Percentiles rank a stretch among this genome's conserved stretches.
Conservation (phyloP, 371 early-diverging fungal genomes). For the Rhizopus microsporus region DNA sequence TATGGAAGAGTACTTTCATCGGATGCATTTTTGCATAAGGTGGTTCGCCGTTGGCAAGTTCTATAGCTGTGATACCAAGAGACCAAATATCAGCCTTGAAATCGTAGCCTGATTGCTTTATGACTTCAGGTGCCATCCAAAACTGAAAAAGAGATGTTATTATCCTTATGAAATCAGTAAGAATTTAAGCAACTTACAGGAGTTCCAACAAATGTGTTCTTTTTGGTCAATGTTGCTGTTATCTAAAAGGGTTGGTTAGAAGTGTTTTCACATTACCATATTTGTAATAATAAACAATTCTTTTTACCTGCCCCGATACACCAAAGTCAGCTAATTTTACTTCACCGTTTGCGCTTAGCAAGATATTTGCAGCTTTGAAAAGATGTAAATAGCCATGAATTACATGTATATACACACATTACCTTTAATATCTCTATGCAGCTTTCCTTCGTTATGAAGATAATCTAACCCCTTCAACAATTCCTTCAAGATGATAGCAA, state of each 20-base stretch:
- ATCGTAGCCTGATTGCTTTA: constrained; percentile 94
- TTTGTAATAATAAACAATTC: constrained; percentile 10
- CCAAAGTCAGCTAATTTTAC: constrained; percentile 94
- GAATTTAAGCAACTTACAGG: constrained; percentile 61
- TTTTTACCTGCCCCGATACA: constrained; percentile 86
- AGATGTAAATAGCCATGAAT: not conserved
- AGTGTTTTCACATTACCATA: constrained; percentile 25
- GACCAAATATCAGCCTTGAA: constrained; percentile 99
- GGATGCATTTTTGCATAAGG: constrained; percentile 93
- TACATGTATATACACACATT: constrained; percentile 24
- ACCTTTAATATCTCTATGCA: constrained; percentile 78
- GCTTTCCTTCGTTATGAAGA: constrained; percentile 90
- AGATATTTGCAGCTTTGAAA: constrained; percentile 76
- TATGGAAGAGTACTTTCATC: constrained; percentile 91
- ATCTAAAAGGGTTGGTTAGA: constrained; percentile 46
- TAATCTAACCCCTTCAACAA: constrained; percentile 92
- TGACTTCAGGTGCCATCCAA: constrained; percentile 99
- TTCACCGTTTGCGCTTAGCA: constrained; percentile 77
- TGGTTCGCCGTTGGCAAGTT: constrained; percentile 92
- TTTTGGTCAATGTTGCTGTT: constrained; percentile 91
- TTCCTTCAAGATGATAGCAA: constrained; percentile 92
- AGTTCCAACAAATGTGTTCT: constrained; percentile 98
- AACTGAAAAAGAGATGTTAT: constrained; percentile 47
- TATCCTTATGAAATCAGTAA: not conserved
- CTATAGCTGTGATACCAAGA: constrained; percentile 97